Conservation (phyloP, 495 filamentous ascomycete species). For the Daldinia concentrica region DNA sequence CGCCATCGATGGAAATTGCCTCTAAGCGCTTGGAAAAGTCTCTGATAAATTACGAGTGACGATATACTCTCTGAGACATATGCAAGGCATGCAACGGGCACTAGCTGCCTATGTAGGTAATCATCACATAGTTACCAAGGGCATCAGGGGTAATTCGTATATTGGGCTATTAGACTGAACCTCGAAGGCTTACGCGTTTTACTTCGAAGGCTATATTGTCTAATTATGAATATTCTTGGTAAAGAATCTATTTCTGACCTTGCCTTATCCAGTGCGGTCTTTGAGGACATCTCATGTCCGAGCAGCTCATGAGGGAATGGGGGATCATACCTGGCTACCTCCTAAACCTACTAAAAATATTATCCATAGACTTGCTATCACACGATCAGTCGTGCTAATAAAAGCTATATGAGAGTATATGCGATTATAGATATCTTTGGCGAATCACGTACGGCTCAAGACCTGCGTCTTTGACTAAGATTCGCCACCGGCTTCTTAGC, state of each 20-base stretch:
- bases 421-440: slow-evolving; percentile 9
- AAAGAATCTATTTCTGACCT: background rate
- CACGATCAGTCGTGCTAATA: background rate
- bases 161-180: background rate
- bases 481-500: background rate
- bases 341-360: background rate
- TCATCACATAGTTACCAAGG: background rate
- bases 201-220: background rate
- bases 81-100: background rate
- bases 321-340: background rate
- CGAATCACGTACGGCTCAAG: background rate
- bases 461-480: background rate
- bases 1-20: background rate
- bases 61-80: background rate
- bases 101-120: background rate
- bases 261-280: background rate
- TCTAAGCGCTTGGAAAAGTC: background rate
- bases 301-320: background rate
- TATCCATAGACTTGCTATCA: background rate
- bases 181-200: background rate
- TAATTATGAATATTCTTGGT: background rate
- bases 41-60: background rate
- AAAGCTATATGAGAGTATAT: slow-evolving; percentile 2
- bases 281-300: background rate
- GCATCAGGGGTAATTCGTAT: background rate